Evolutionary conservation across 1,284 basidiomycete genomes (phyloP).

Genomic region (Malassezia brasiliensis): DNA sequence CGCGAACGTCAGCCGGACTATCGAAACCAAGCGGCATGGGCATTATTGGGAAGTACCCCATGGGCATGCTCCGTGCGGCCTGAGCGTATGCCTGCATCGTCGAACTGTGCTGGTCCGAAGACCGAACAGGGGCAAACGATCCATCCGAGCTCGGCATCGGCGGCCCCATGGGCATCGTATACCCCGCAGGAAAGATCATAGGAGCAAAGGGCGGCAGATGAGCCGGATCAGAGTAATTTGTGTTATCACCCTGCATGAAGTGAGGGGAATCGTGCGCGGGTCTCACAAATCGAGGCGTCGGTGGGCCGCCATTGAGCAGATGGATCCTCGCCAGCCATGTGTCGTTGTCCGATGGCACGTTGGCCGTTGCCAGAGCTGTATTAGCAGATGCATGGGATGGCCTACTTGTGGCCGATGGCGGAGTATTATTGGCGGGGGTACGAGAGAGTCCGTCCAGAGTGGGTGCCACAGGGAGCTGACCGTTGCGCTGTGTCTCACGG

Average conservation of each 20-base stretch:
- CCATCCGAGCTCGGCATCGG: constrained; percentile 8
- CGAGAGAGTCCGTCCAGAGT: too few species aligned
- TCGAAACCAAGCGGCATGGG: not conserved
- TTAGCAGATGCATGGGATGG: too few species aligned
- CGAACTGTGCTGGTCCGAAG: not conserved
- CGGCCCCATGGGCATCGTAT: not conserved
- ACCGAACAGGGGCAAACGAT: constrained; percentile 4
- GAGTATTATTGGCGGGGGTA: too few species aligned
- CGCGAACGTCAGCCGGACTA: not conserved
- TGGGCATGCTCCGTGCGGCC: not conserved
- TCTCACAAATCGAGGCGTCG: constrained; percentile 22
- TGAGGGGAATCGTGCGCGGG: too few species aligned
- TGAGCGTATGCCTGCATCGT: constrained; percentile 1
- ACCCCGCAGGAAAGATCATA: too few species aligned
- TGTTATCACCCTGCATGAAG: too few species aligned
- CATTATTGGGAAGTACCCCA: not conserved
- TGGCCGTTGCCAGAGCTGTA: too few species aligned
- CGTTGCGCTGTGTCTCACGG: too few species aligned
- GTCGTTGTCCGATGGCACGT: constrained; percentile 16
- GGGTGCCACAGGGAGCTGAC: too few species aligned
- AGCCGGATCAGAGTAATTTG: too few species aligned
- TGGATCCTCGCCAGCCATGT: constrained; percentile 38
- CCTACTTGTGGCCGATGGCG: too few species aligned
- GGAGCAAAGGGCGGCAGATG: too few species aligned
- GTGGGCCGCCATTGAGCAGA: constrained; percentile 39